Conservation (phyloP, 1,284 basidiomycete genomes). For the Coriolopsis trogii region DNA sequence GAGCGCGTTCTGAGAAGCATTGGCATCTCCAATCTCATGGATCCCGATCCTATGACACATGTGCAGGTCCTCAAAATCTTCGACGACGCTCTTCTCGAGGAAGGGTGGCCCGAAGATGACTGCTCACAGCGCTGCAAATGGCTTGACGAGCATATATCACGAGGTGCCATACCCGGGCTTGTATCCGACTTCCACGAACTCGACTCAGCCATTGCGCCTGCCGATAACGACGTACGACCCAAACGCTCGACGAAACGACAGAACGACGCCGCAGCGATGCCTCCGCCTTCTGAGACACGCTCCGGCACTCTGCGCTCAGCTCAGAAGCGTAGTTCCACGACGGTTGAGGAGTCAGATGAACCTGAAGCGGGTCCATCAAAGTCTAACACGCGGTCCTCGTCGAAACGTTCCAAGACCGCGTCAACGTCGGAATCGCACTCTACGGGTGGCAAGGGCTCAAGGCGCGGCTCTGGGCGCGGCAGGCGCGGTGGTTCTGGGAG, state of each 20-base stretch:
- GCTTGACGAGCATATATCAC: background rate
- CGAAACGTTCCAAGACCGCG: too few relatives aligned
- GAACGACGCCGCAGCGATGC: background rate
- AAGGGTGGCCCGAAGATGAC: conserved; percentile 9
- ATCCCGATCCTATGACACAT: background rate
- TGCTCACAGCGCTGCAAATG: background rate
- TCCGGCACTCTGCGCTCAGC: too few relatives aligned
- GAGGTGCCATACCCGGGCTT: background rate
- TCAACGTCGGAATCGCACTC: too few relatives aligned
- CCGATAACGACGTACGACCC: background rate
- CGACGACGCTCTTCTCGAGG: conserved; percentile 2
- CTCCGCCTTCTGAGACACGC: background rate
- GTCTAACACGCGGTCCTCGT: too few relatives aligned
- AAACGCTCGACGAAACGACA: background rate
- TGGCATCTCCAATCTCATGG: background rate
- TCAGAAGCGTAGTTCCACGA: too few relatives aligned
- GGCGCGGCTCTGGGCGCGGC: too few relatives aligned
- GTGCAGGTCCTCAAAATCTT: conserved; percentile 3
- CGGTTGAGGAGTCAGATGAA: too few relatives aligned
- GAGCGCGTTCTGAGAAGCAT: background rate
- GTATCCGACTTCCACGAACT: background rate
- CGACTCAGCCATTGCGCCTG: background rate
- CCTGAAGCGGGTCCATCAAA: too few relatives aligned
- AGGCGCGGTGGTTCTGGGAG: too few relatives aligned
- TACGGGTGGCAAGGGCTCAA: too few relatives aligned